Conservation (phyloP, 345 rosid genomes). For the Pugionium dolabratum region DNA sequence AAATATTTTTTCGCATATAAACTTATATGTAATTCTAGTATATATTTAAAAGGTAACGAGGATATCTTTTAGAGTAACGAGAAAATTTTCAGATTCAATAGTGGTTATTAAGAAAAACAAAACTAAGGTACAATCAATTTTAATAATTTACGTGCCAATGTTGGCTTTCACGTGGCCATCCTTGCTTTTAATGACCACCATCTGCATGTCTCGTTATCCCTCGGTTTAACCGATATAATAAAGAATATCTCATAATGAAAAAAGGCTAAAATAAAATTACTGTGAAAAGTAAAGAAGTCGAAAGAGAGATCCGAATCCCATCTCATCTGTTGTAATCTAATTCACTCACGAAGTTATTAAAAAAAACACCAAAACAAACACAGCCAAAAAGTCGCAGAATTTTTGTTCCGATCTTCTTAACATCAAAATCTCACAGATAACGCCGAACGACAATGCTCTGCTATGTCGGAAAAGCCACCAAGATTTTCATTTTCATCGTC, state of each 20-base stretch:
- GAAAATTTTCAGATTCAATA: too few relatives aligned
- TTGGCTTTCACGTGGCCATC: conserved; percentile 40
- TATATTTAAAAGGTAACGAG: too few relatives aligned
- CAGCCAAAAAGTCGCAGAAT: not conserved
- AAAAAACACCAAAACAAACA: not conserved
- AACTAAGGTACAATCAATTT: not conserved
- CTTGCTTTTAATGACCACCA: conserved; percentile 29
- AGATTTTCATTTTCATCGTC: conserved; percentile 94
- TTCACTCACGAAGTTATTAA: not conserved
- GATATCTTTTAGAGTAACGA: too few relatives aligned
- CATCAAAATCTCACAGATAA: conserved; percentile 18
- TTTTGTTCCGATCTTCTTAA: conserved; percentile 18
- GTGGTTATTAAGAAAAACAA: not conserved
- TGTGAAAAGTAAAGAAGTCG: conserved; percentile 24
- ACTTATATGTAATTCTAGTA: too few relatives aligned
- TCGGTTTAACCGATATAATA: conserved; percentile 6
- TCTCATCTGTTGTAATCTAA: conserved; percentile 20
- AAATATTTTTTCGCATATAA: too few relatives aligned
- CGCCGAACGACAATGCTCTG: conserved; percentile 49
- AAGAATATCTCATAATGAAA: not conserved
- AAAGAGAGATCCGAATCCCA: conserved; percentile 31
- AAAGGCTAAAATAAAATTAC: not conserved
- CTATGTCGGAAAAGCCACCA: conserved; percentile 97
- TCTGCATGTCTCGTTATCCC: conserved; percentile 17
- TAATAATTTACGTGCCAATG: conserved; percentile 27